Evolutionary conservation across 306 rosid genomes (phyloP).

Genomic region (Dicorynia guianensis): DNA sequence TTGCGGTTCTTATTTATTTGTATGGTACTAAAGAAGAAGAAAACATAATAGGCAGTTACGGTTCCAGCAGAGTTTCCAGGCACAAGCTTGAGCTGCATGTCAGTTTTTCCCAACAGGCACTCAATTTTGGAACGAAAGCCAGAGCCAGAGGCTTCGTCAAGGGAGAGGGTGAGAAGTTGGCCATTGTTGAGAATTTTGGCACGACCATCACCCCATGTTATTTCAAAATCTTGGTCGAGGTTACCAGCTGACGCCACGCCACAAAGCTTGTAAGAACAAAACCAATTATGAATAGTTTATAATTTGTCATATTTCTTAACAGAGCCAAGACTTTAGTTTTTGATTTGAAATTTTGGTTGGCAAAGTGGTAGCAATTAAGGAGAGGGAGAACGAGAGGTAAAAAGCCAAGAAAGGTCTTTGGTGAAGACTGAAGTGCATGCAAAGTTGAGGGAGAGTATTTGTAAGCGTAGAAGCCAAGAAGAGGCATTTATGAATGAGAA

Average conservation of each 20-base stretch:
- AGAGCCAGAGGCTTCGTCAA: conserved; percentile 58
- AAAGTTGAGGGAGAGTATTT: neutral
- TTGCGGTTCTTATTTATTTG: no score
- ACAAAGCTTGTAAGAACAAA: conserved; percentile 26
- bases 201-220: conserved; percentile 70
- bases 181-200: conserved; percentile 55
- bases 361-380: neutral
- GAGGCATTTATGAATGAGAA: no score
- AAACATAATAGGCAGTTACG: conserved; percentile 61
- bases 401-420: neutral
- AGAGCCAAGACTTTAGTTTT: neutral
- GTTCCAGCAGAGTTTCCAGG: conserved; percentile 70
- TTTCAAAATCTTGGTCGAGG: conserved; percentile 54
- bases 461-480: no score
- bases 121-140: conserved; percentile 57
- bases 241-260: conserved; percentile 33
- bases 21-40: no score
- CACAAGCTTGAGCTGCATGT: conserved; percentile 71
- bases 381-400: neutral
- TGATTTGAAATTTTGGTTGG: neutral
- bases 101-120: conserved; percentile 65
- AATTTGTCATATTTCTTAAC: conserved; percentile 3
- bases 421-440: conserved; percentile 17
- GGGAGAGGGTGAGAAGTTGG: conserved; percentile 47
- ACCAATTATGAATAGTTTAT: neutral